phyloP scores from a whole-genome alignment of 1,284 basidiomycete species.

The Cutaneotrichosporon mucoides region DNA sequence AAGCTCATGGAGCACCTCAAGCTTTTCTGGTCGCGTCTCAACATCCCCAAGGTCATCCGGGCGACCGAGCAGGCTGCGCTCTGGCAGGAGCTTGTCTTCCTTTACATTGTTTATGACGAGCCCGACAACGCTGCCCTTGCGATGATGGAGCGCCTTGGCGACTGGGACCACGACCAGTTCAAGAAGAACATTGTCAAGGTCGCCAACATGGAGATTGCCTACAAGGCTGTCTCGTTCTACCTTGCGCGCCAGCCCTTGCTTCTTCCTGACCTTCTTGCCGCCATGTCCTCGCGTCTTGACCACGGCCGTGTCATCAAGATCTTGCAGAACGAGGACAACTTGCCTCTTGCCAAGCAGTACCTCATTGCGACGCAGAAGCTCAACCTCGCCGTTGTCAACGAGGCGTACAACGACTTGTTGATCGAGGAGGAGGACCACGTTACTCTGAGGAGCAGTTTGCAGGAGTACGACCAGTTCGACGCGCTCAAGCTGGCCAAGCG shows the following conservation, averaged over 20 bases:
- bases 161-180: constrained; percentile 99
- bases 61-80: constrained; percentile 94
- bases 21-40: constrained; percentile 94
- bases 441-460: constrained; percentile 90
- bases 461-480: constrained; percentile 98
- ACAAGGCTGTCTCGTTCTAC: constrained; percentile 57
- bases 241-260: constrained; percentile 89
- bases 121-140: constrained; percentile 54
- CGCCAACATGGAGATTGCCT: constrained; percentile 94
- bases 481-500: constrained; percentile 80
- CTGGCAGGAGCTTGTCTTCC: constrained; percentile 98
- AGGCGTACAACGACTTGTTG: constrained; percentile 91
- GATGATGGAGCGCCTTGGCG: constrained; percentile 72
- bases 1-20: constrained; percentile 99
- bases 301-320: constrained; percentile 92
- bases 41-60: constrained; percentile 75
- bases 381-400: constrained; percentile 95
- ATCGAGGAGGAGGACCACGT: constrained; percentile 99
- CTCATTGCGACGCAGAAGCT: constrained; percentile 96
- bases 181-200: constrained; percentile 82
- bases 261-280: constrained; percentile 89
- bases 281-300: constrained; percentile 88
- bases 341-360: constrained; percentile 92
- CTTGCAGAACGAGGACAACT: constrained; percentile 77
- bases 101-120: constrained; percentile 85